Evolutionary conservation across 2,329 filamentous ascomycete species (phyloP).

Genomic region (Ceratocystis huliohia): DNA sequence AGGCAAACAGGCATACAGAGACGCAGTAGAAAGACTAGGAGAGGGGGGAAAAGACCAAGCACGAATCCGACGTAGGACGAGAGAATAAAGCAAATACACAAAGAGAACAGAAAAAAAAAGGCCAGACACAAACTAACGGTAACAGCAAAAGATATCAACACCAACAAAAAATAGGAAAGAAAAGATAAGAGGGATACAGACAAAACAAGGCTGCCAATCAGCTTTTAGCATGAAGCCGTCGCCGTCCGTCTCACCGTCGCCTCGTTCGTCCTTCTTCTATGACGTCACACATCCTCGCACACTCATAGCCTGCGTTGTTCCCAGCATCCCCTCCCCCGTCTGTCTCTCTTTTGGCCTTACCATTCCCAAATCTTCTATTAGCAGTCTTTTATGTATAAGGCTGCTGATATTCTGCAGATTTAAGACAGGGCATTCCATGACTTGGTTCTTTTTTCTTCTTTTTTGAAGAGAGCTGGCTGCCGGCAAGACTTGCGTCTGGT

Average conservation of each 20-base stretch:
- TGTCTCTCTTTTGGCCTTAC: not conserved
- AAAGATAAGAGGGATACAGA: constrained; percentile 1
- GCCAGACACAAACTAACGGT: not conserved
- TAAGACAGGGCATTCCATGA: too few relatives aligned
- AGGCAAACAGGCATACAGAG: too few relatives aligned
- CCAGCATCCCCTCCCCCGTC: not conserved
- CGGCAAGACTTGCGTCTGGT: not conserved
- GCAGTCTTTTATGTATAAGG: too few relatives aligned
- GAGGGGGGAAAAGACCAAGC: not conserved
- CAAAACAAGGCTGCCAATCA: not conserved
- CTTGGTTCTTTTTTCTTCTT: not conserved
- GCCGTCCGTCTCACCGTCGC: not conserved
- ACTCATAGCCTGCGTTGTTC: not conserved
- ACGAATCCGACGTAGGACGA: constrained; percentile 1
- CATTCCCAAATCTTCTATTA: too few relatives aligned
- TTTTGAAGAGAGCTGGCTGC: not conserved
- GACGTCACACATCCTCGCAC: not conserved
- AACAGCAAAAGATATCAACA: constrained; percentile 15
- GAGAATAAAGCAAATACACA: constrained; percentile 7
- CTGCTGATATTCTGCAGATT: too few relatives aligned
- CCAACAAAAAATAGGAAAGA: not conserved
- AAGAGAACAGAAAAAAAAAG: constrained; percentile 12
- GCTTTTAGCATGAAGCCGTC: not conserved
- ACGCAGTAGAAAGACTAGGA: not conserved
- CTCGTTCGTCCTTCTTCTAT: not conserved